Percentiles rank a stretch among this genome's conserved stretches.
These are phyloP conservation scores for Cymbopogon flexuosus DNA, from an alignment of 202 grass and related monocot species.

Conservation along the genomic window DNA sequence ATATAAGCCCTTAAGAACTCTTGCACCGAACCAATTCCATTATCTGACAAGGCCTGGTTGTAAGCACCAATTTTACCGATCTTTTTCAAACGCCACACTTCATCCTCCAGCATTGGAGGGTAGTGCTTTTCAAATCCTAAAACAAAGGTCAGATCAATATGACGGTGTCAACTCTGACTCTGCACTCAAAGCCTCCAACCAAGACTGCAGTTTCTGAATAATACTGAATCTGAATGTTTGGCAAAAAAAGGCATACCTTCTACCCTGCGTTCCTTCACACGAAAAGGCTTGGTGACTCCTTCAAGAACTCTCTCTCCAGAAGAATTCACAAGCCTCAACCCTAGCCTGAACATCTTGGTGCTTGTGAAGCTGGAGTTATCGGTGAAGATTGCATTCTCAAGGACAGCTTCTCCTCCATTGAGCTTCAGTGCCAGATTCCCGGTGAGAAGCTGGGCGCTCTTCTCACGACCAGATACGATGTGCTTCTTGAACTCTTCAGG, in stretches of 20 bases:
- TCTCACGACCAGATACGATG: conserved; percentile 44
- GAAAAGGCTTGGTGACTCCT: conserved; percentile 54
- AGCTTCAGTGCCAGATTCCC: conserved; percentile 45
- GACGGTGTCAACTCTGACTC: background rate
- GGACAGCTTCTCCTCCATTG: conserved; percentile 38
- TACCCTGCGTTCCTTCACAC: conserved; percentile 55
- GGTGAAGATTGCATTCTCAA: conserved; percentile 49
- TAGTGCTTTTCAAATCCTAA: conserved; percentile 59
- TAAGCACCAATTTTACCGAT: conserved; percentile 50
- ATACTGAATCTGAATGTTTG: background rate
- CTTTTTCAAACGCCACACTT: conserved; percentile 62
- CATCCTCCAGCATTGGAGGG: conserved; percentile 40
- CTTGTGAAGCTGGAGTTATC: conserved; percentile 71
- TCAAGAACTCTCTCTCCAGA: conserved; percentile 51
- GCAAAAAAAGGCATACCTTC: conserved; percentile 34
- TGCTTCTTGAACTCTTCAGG: conserved; percentile 42
- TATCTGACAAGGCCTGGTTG: conserved; percentile 36
- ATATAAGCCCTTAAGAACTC: conserved; percentile 46
- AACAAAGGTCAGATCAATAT: background rate
- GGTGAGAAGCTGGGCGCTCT: conserved; percentile 32
- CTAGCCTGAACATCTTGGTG: conserved; percentile 61
- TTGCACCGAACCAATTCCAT: conserved; percentile 45
- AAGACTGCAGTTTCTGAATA: conserved; percentile 1
- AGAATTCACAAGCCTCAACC: conserved; percentile 35
- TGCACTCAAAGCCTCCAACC: background rate